phyloP scores from a whole-genome alignment of 169 alveolate species.

The Eimeria necatrix region DNA sequence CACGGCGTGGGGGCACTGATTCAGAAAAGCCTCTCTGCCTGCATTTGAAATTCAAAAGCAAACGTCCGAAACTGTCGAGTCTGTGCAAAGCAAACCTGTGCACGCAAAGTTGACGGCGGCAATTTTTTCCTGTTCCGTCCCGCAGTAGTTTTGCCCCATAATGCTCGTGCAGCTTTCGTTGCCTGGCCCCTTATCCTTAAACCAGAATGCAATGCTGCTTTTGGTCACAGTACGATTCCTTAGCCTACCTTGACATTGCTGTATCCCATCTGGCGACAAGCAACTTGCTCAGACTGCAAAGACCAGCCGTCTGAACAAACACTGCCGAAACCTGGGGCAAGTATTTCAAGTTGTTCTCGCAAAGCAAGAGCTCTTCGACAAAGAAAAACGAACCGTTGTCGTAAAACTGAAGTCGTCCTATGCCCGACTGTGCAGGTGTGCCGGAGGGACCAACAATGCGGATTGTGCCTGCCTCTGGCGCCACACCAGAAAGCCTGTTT shows the following conservation, averaged over 20 bases:
- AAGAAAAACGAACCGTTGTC: conserved; percentile 57
- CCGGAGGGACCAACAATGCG: conserved; percentile 88
- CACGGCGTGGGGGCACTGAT: conserved; percentile 75
- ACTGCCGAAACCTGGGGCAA: conserved; percentile 79
- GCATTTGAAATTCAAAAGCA: neutral
- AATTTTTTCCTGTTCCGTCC: conserved; percentile 81
- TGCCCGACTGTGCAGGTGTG: conserved; percentile 85
- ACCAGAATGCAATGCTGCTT: neutral
- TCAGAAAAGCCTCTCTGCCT: conserved; percentile 74
- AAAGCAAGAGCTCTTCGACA: neutral
- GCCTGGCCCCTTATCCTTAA: conserved; percentile 65
- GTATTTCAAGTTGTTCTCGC: neutral
- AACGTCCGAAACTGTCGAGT: neutral
- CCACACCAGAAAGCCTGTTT: conserved; percentile 84
- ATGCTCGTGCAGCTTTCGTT: conserved; percentile 84
- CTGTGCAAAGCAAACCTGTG: conserved; percentile 70
- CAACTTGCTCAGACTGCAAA: conserved; percentile 88
- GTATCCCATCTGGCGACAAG: conserved; percentile 92
- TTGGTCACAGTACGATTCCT: neutral
- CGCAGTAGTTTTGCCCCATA: conserved; percentile 84
- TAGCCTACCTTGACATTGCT: conserved; percentile 77
- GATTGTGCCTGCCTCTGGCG: conserved; percentile 87
- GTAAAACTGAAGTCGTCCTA: conserved; percentile 86
- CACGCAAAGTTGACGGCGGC: conserved; percentile 85
- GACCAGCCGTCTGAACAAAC: conserved; percentile 91